A percentile compares a stretch with the other conserved stretches of the same genome.
These are phyloP conservation scores for Penicillium ochrochloron DNA, from an alignment of 495 filamentous ascomycete genomes.

Conservation along the genomic window DNA sequence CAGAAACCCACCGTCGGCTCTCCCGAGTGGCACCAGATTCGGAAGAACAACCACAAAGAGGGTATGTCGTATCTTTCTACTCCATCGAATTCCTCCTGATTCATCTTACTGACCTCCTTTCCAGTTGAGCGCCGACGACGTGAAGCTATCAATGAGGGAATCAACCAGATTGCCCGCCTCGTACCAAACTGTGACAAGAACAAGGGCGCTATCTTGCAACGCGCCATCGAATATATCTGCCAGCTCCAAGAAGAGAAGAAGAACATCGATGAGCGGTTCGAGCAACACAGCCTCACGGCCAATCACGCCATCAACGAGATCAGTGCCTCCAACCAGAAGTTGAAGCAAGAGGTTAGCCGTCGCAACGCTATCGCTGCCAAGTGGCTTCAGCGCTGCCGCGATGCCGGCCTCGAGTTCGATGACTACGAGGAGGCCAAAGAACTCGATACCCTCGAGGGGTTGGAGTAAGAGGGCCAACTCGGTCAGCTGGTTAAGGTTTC, in stretches of 20 bases:
- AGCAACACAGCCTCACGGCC: constrained; percentile 90
- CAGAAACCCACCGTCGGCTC: constrained; percentile 90
- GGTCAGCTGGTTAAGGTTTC: background rate
- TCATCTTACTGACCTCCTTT: constrained; percentile 13
- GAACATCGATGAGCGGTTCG: constrained; percentile 95
- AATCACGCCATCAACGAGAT: constrained; percentile 94
- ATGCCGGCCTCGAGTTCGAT: constrained; percentile 67
- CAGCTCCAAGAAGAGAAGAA: constrained; percentile 94
- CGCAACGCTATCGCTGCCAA: constrained; percentile 54
- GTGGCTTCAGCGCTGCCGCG: constrained; percentile 83
- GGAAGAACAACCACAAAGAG: constrained; percentile 99
- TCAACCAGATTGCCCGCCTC: constrained; percentile 97
- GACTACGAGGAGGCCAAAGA: constrained; percentile 53
- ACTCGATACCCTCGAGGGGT: constrained; percentile 40
- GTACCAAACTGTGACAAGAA: constrained; percentile 99
- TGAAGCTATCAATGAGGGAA: constrained; percentile 98
- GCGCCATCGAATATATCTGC: constrained; percentile 90
- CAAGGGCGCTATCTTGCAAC: constrained; percentile 94
- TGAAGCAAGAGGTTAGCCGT: constrained; percentile 77
- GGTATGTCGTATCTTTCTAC: constrained; percentile 56
- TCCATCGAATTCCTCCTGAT: background rate
- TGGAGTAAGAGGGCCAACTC: constrained; percentile 36
- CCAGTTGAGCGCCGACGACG: constrained; percentile 94
- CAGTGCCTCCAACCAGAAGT: constrained; percentile 83
- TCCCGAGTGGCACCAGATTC: constrained; percentile 96